These are phyloP conservation scores for Glycine soja DNA, from an alignment of 306 rosid genomes.

Conservation along the genomic window DNA sequence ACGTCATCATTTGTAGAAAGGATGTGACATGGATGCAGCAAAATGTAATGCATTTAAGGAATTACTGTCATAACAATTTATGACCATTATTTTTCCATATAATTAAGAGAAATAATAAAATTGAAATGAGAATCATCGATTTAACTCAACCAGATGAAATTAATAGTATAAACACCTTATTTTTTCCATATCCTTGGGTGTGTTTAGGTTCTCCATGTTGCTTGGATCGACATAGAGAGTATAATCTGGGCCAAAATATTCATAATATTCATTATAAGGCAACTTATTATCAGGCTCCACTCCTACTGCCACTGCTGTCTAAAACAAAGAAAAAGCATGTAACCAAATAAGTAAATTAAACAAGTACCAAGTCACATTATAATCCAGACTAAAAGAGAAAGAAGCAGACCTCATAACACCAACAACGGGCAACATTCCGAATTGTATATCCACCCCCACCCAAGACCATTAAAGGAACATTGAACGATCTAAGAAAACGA, in stretches of 20 bases:
- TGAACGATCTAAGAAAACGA: constrained; percentile 79
- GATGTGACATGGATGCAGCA: constrained; percentile 28
- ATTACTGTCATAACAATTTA: neutral
- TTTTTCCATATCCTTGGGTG: constrained; percentile 82
- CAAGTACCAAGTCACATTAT: constrained; percentile 10
- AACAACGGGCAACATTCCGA: constrained; percentile 93
- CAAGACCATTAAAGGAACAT: constrained; percentile 86
- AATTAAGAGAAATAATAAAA: constrained; percentile 24
- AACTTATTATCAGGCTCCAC: constrained; percentile 90
- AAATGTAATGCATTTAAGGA: constrained; percentile 19
- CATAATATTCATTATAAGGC: constrained; percentile 89
- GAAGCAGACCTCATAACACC: constrained; percentile 87
- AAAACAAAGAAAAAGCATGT: constrained; percentile 46
- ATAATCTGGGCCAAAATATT: constrained; percentile 93
- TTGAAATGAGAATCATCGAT: constrained; percentile 11
- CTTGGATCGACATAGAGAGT: constrained; percentile 77
- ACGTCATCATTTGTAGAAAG: neutral
- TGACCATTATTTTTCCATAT: neutral
- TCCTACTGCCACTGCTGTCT: constrained; percentile 96
- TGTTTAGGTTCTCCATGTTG: constrained; percentile 84
- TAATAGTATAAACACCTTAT: constrained; percentile 64
- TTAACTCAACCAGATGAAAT: constrained; percentile 16
- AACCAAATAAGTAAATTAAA: constrained; percentile 38
- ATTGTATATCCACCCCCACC: constrained; percentile 98
- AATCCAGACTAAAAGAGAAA: constrained; percentile 29